Evolutionary conservation across 805 yeast genomes (phyloP).

Genomic region (Wickerhamiella musiphila): DNA sequence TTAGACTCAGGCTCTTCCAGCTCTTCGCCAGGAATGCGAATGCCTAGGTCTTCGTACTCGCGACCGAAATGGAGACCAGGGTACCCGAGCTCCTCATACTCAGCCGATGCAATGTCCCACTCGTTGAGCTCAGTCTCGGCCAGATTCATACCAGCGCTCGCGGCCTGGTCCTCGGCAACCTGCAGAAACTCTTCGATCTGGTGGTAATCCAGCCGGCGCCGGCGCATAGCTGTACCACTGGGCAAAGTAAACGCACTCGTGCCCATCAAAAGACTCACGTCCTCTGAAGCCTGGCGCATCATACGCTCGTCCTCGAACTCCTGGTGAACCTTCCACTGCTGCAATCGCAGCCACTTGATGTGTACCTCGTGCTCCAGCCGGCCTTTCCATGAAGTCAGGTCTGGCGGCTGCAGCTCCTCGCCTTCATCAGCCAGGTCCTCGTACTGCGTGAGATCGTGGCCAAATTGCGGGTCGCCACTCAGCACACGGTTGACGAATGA

Average conservation of each 20-base stretch:
- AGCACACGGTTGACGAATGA: too few relatives aligned
- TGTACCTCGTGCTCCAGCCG: constrained; percentile 13
- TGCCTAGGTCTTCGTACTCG: constrained; percentile 1
- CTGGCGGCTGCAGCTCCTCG: neutral
- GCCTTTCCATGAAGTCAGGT: neutral
- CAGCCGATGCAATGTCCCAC: neutral
- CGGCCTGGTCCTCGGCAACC: constrained; percentile 1
- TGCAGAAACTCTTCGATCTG: constrained; percentile 3
- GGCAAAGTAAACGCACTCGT: constrained; percentile 13
- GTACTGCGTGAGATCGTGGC: neutral
- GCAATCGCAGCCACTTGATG: constrained; percentile 10
- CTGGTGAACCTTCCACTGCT: constrained; percentile 17
- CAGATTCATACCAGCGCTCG: constrained; percentile 1
- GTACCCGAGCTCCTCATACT: constrained; percentile 1
- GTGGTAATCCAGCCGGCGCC: constrained; percentile 9
- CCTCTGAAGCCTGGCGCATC: constrained; percentile 5
- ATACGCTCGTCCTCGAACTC: constrained; percentile 15
- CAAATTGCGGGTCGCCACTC: neutral
- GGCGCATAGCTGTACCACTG: constrained; percentile 10
- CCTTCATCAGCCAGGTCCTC: neutral
- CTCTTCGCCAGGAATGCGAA: constrained; percentile 1
- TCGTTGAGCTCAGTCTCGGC: neutral
- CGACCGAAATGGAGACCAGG: constrained; percentile 1
- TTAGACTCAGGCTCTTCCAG: neutral
- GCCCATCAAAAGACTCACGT: constrained; percentile 5